phyloP scores from a whole-genome alignment of 768 basidiomycete species.

The Auriculariales sp. region DNA sequence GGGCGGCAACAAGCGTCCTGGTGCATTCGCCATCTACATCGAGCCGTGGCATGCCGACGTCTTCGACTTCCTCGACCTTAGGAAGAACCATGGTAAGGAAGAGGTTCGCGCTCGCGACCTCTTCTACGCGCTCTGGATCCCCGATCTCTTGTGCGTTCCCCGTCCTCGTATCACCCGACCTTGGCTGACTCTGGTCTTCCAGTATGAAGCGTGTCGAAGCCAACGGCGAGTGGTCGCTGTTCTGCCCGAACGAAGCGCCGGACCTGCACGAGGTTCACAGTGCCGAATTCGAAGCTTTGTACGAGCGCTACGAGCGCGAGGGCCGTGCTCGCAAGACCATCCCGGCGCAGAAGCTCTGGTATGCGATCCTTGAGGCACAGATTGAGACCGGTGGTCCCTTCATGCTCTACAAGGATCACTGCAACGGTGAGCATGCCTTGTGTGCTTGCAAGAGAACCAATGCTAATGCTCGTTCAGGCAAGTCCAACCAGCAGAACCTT shows the following conservation, averaged over 20 bases:
- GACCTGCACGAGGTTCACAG: constrained; percentile 79
- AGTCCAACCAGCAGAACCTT: constrained; percentile 97
- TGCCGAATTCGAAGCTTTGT: constrained; percentile 77
- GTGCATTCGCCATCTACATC: constrained; percentile 95
- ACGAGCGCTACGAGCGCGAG: constrained; percentile 78
- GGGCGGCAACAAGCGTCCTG: constrained; percentile 97
- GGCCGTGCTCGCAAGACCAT: constrained; percentile 73
- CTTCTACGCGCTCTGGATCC: constrained; percentile 97
- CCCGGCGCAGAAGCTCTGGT: constrained; percentile 97
- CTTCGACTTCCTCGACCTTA: constrained; percentile 92
- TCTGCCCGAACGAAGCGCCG: constrained; percentile 96
- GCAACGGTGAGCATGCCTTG: constrained; percentile 48
- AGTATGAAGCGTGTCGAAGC: constrained; percentile 96
- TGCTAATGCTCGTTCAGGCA: constrained; percentile 32
- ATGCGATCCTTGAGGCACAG: constrained; percentile 89
- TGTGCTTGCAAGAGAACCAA: background rate
- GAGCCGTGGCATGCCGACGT: constrained; percentile 98
- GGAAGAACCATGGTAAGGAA: constrained; percentile 99
- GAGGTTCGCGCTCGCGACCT: constrained; percentile 91
- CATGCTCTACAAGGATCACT: constrained; percentile 96
- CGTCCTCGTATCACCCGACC: background rate
- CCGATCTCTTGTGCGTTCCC: constrained; percentile 75
- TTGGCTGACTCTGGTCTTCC: constrained; percentile 3
- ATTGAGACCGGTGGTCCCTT: constrained; percentile 98
- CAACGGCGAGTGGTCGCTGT: constrained; percentile 84